Evolutionary conservation across 305 asterid genomes (phyloP).

Genomic region (Fraxinus xanthoxyloides): DNA sequence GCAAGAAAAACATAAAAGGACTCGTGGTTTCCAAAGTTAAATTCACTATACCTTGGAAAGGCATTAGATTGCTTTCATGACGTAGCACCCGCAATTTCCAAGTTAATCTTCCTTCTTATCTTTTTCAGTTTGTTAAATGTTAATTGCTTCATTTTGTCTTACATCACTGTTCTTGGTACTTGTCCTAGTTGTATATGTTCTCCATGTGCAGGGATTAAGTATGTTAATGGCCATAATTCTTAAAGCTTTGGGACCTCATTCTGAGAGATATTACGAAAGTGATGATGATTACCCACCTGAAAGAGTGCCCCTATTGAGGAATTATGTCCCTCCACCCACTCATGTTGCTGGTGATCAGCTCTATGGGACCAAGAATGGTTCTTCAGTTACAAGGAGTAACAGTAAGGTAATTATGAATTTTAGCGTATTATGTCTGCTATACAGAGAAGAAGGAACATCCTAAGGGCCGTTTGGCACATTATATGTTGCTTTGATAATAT

Average conservation of each 20-base stretch:
- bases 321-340: constrained; percentile 65
- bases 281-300: constrained; percentile 83
- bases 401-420: constrained; percentile 55
- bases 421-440: neutral
- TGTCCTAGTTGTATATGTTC: constrained; percentile 9
- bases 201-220: constrained; percentile 62
- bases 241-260: constrained; percentile 80
- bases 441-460: neutral
- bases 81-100: neutral
- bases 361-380: constrained; percentile 51
- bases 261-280: constrained; percentile 79
- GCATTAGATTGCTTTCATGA: neutral
- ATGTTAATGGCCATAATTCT: constrained; percentile 74
- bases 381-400: constrained; percentile 62
- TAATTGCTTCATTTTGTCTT: constrained; percentile 7
- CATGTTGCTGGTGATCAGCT: constrained; percentile 58
- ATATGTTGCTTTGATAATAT: neutral
- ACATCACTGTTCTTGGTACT: constrained; percentile 10
- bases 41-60: neutral
- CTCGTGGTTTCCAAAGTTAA: neutral
- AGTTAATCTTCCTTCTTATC: neutral
- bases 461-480: neutral
- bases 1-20: neutral
- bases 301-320: constrained; percentile 79
- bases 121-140: constrained; percentile 4